Percentiles rank a stretch among this genome's conserved stretches.
These are phyloP conservation scores for Cymbopogon citratus DNA, from an alignment of 176 grass and related monocot species.

Conservation along the genomic window DNA sequence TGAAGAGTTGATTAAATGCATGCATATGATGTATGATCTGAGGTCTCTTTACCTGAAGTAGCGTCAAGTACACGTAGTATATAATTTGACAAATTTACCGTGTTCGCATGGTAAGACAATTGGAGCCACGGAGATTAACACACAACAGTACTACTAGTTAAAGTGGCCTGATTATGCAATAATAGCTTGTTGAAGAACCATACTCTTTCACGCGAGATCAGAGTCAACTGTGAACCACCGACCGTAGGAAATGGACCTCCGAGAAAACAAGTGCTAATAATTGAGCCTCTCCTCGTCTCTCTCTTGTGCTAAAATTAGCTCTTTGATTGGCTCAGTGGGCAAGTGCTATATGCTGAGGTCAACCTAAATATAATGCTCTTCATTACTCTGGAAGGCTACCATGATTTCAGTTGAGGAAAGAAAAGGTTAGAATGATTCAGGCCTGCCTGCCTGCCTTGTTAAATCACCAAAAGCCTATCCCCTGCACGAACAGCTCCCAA, in stretches of 20 bases:
- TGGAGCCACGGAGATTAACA: background rate
- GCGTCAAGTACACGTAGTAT: background rate
- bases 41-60: background rate
- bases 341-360: constrained; percentile 21
- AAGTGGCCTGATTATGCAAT: background rate
- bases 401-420: background rate
- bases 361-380: constrained; percentile 22
- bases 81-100: background rate
- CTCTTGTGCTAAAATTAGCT: constrained; percentile 10
- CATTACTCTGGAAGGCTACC: background rate
- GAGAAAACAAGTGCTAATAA: constrained; percentile 13
- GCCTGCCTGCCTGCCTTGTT: background rate
- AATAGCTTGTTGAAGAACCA: background rate
- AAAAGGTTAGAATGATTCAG: background rate
- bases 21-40: background rate
- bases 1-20: background rate
- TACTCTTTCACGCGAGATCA: background rate
- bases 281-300: background rate
- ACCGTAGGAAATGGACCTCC: constrained; percentile 17
- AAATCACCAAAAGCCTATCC: background rate
- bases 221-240: constrained; percentile 36
- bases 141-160: too few species aligned
- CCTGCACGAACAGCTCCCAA: background rate
- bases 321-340: constrained; percentile 15
- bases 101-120: background rate